Conservation (phyloP, 805 yeast species). For the Candida jianshihensis region DNA sequence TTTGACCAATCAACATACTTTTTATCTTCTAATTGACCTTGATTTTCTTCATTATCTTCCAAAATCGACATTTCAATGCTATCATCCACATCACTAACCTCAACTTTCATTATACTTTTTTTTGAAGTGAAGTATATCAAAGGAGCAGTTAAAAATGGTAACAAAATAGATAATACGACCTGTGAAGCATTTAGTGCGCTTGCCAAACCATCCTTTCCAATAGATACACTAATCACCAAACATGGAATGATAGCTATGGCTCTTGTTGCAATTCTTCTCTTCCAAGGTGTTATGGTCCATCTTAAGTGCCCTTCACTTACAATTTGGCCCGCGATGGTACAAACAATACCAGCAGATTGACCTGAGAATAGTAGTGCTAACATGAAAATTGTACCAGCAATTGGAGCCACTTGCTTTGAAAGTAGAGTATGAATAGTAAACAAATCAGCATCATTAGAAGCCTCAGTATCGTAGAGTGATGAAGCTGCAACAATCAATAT, state of each 20-base stretch:
- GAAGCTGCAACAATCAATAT: slow-evolving; percentile 80
- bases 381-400: slow-evolving; percentile 81
- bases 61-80: background rate
- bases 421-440: slow-evolving; percentile 69
- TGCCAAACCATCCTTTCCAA: slow-evolving; percentile 69
- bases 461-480: slow-evolving; percentile 62
- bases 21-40: slow-evolving; percentile 10
- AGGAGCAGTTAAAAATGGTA: slow-evolving; percentile 84
- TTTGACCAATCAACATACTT: slow-evolving; percentile 49
- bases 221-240: slow-evolving; percentile 56
- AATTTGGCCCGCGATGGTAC: slow-evolving; percentile 90
- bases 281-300: slow-evolving; percentile 78
- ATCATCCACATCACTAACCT: slow-evolving; percentile 23
- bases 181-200: slow-evolving; percentile 79
- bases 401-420: slow-evolving; percentile 52
- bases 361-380: slow-evolving; percentile 80
- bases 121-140: slow-evolving; percentile 73
- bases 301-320: slow-evolving; percentile 86
- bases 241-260: slow-evolving; percentile 78
- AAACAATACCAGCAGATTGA: slow-evolving; percentile 85
- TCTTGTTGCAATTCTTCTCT: slow-evolving; percentile 72
- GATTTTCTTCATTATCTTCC: slow-evolving; percentile 8
- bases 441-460: slow-evolving; percentile 73
- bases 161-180: slow-evolving; percentile 70
- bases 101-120: slow-evolving; percentile 60